phyloP scores from a whole-genome alignment of 2,329 filamentous ascomycete genomes.

The Colletotrichum aenigma region DNA sequence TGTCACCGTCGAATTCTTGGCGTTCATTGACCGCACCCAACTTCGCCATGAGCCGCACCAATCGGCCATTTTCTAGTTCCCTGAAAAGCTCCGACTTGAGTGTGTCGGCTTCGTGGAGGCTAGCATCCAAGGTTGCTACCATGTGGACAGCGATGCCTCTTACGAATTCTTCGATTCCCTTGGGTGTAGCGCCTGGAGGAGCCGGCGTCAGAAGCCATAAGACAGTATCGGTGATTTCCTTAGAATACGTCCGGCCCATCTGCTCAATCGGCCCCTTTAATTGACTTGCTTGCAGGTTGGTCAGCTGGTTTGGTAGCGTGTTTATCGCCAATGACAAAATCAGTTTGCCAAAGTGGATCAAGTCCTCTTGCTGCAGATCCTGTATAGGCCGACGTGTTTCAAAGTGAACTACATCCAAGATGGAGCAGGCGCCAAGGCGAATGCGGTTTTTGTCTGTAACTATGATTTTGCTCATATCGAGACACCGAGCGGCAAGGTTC shows the following conservation, averaged over 20 bases:
- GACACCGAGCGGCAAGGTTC: constrained; percentile 82
- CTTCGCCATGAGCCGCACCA: constrained; percentile 81
- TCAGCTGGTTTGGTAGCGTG: constrained; percentile 54
- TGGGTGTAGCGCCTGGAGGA: constrained; percentile 57
- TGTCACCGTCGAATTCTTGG: constrained; percentile 79
- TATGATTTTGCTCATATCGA: constrained; percentile 88
- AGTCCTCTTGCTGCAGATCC: constrained; percentile 87
- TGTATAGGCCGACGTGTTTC: constrained; percentile 70
- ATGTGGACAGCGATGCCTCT: constrained; percentile 79
- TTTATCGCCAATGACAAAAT: constrained; percentile 83
- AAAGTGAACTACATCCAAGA: constrained; percentile 87
- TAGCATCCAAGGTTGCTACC: constrained; percentile 75
- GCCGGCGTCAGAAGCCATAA: constrained; percentile 79
- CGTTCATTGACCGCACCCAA: constrained; percentile 89
- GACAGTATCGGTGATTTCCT: constrained; percentile 78
- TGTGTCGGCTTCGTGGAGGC: constrained; percentile 80
- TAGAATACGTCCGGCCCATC: constrained; percentile 76
- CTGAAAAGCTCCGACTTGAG: constrained; percentile 73
- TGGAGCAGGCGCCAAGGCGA: constrained; percentile 84
- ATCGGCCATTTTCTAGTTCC: constrained; percentile 88
- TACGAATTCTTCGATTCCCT: constrained; percentile 81
- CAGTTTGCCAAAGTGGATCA: constrained; percentile 82
- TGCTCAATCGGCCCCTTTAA: constrained; percentile 75
- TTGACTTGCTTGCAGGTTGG: constrained; percentile 69
- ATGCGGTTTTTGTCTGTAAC: constrained; percentile 90